Conservation (phyloP, 2,329 filamentous ascomycete species). For the Ampelomyces quisqualis region DNA sequence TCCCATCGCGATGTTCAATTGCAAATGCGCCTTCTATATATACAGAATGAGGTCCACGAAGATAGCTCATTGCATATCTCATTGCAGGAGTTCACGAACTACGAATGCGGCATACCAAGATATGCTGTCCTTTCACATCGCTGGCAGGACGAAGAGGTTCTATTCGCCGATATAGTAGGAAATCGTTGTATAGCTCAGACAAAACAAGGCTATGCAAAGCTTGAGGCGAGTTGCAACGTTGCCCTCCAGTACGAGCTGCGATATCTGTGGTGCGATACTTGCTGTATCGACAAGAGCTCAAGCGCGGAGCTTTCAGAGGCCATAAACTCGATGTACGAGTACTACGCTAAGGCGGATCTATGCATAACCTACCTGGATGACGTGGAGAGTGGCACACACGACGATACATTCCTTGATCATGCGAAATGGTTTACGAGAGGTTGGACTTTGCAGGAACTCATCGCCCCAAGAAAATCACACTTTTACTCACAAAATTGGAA, state of each 20-base stretch:
- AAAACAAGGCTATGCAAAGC: neutral
- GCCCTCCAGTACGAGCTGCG: neutral
- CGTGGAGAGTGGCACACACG: neutral
- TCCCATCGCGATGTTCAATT: no score
- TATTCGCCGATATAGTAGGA: slow-evolving; percentile 1
- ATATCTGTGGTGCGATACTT: slow-evolving; percentile 9
- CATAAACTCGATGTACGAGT: slow-evolving; percentile 12
- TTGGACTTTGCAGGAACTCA: slow-evolving; percentile 1
- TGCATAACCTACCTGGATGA: slow-evolving; percentile 13
- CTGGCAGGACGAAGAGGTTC: slow-evolving; percentile 6
- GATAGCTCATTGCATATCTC: no score
- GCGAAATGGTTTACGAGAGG: neutral
- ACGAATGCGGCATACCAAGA: no score
- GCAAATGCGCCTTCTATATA: no score
- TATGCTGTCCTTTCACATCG: slow-evolving; percentile 10
- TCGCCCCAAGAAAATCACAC: neutral
- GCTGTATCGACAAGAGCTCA: slow-evolving; percentile 15
- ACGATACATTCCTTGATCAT: neutral
- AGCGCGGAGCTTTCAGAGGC: slow-evolving; percentile 10
- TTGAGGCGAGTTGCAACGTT: neutral
- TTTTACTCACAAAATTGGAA: slow-evolving; percentile 1
- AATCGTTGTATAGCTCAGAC: neutral
- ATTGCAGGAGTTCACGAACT: no score
- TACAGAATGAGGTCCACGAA: no score
- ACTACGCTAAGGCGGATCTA: slow-evolving; percentile 6